Evolutionary conservation across 441 rosid genomes (phyloP), one percentile per base, ranked within the genome.

Genomic region (Isatis lusitanica): DNA sequence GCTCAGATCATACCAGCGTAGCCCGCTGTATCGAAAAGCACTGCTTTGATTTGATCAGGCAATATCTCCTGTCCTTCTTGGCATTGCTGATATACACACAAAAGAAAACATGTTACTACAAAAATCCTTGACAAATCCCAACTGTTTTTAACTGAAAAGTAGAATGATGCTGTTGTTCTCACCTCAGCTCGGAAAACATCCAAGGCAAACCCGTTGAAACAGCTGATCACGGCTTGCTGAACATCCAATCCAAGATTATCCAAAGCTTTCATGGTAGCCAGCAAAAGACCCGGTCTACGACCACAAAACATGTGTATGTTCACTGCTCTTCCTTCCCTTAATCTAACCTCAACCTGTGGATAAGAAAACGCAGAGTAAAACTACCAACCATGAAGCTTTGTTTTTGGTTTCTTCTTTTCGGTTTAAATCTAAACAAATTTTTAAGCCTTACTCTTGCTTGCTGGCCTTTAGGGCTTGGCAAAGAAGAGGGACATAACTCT

Each of bases 111-210:
- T 58, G 51, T 63, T 53, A 59, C 63, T 26, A 59, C 55, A 4
- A 66, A 18, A 9, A 16, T 24, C 52, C 52, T 26, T 26, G 2
- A 50, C 5, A 31, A 58, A 11, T 64, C 24, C 0, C 5, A 69
- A 48, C 21, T 7, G 12, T 33, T 75, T 38, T 75, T n/a, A 13
- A 15, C 24, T 47, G n/a, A 56, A 18, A 18, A 46, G 16, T 61
- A 30, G 43, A 21, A 33, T 63, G 71, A 6, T 43, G n/a, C 9
- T 18, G 9, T 44, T 8, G 24, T 72, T 0, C 48, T 67, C 59
- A 88, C 93, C 93, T 88, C 93, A 72, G 93, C 93, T 24, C 85
- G 87, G 82, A 86, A 88, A 59, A 86, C 86, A 79, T 88, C 93
- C 81, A 88, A 71, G 7, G 91, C 87, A 43, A 88, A 86, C 24